Base-by-base conservation (phyloP, 1,284 basidiomycete species). In the Ustilago xerochloae region DNA sequence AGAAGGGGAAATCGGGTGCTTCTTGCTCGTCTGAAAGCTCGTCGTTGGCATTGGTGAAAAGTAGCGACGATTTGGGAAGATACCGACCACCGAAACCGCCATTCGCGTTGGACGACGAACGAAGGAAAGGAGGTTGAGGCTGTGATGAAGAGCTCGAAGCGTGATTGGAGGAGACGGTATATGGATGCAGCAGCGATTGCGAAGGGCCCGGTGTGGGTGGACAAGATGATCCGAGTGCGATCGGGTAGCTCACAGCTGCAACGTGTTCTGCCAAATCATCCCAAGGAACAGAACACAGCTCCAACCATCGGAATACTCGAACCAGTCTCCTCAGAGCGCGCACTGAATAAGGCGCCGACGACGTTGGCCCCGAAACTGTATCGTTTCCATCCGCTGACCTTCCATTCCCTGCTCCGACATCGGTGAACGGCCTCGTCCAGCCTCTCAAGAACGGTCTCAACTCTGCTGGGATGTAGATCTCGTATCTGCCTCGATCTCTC, bases 221-320 rank as follows among this genome's bases (percentile, higher is more conserved):
- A 30, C 60, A 66, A 2, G 56, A 62, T 0, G 68, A 58, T 6
- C 41, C 55, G 3, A 64, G 36, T 3, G 69, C 63, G 22, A 66
- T 50, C 0, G 69, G 63, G 24, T 67, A 63, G 29, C 49, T 54
- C 3, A 72, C 69, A 3, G 69, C 69, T 6, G 69, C 63, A 0
- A 72, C 53, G n/a, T 72, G 69, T 24, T 72, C 69, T 10, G 69
- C 48, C 9, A 72, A 24, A 52, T 72, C 69, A 24, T 72, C 69
- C 45, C 43, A 72, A 1, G 69, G 63, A 1, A 72, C 52, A 2
- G n/a, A 29, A 30, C 69, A 72, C 32, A 57, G 28, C 18, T 72
- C 63, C 2, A 72, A 1, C 69, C 69, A 72, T 0, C 56, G 32
- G 4, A 72, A 35, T 20, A 56, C 59, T 3, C 69, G 49, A 1